phyloP scores from a whole-genome alignment of 2,329 filamentous ascomycete genomes.

The Colletotrichum eremochloae region DNA sequence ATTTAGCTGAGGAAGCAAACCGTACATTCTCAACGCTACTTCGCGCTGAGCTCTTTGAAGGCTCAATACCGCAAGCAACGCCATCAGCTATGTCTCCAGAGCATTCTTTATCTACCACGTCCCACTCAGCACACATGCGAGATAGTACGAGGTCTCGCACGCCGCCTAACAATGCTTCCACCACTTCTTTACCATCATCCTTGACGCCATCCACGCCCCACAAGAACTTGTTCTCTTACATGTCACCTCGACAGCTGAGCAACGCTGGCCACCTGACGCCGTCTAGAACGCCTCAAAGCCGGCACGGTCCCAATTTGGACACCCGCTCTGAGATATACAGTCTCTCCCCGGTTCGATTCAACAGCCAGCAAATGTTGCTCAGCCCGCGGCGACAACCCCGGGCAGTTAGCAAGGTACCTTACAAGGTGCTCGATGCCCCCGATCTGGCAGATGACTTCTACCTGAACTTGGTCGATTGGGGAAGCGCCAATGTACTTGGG shows the following conservation, averaged over 20 bases:
- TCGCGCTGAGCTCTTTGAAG: conserved; percentile 92
- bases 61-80: conserved; percentile 85
- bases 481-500: conserved; percentile 91
- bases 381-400: conserved; percentile 90
- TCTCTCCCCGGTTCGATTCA: conserved; percentile 91
- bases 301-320: conserved; percentile 90
- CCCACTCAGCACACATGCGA: conserved; percentile 64
- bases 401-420: conserved; percentile 94
- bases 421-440: conserved; percentile 96
- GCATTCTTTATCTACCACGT: conserved; percentile 61
- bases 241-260: conserved; percentile 79
- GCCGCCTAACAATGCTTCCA: conserved; percentile 76
- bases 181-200: conserved; percentile 75
- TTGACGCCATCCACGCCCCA: conserved; percentile 95
- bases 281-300: conserved; percentile 88
- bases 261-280: conserved; percentile 88
- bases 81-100: conserved; percentile 74
- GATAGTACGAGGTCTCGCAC: conserved; percentile 83
- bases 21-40: conserved; percentile 90
- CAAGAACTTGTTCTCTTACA: conserved; percentile 96
- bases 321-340: conserved; percentile 95
- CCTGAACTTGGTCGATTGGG: conserved; percentile 97
- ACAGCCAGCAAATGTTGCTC: conserved; percentile 92
- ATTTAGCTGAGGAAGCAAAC: conserved; percentile 89
- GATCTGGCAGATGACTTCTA: conserved; percentile 98